Conservation (phyloP, 306 rosid genomes). For the Dalbergia cultrata region DNA sequence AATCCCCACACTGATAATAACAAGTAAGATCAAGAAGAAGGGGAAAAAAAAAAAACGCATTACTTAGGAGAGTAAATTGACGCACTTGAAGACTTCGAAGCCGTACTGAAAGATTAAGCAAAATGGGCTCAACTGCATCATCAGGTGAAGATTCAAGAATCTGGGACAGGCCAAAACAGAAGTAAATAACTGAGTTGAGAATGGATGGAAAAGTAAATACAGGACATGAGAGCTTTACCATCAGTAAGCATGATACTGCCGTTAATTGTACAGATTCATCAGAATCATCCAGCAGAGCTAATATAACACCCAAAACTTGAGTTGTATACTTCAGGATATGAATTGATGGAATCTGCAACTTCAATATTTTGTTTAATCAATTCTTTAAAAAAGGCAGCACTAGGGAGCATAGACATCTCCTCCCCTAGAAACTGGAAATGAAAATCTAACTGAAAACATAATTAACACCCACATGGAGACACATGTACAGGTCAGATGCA, state of each 20-base stretch:
- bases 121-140: slow-evolving; percentile 89
- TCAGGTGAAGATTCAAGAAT: slow-evolving; percentile 82
- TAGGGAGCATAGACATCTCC: slow-evolving; percentile 15
- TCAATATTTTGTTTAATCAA: slow-evolving; percentile 38
- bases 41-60: background rate
- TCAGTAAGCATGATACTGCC: slow-evolving; percentile 90
- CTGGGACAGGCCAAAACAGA: slow-evolving; percentile 56
- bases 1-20: slow-evolving; percentile 13
- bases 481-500: slow-evolving; percentile 26
- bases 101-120: slow-evolving; percentile 82
- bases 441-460: slow-evolving; percentile 33
- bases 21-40: background rate
- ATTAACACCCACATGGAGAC: slow-evolving; percentile 27
- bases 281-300: slow-evolving; percentile 91
- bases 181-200: slow-evolving; percentile 44
- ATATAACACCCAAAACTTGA: slow-evolving; percentile 88
- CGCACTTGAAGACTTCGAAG: slow-evolving; percentile 92
- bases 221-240: slow-evolving; percentile 59
- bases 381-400: slow-evolving; percentile 34
- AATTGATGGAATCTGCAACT: slow-evolving; percentile 78
- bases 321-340: slow-evolving; percentile 78
- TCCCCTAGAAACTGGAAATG: background rate
- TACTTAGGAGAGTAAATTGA: slow-evolving; percentile 29
- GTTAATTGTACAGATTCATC: slow-evolving; percentile 94
- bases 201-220: slow-evolving; percentile 22